A percentile compares a stretch with the other conserved stretches of the same genome.
phyloP scores from a whole-genome alignment of 306 rosid genomes.

The Ormosia emarginata region DNA sequence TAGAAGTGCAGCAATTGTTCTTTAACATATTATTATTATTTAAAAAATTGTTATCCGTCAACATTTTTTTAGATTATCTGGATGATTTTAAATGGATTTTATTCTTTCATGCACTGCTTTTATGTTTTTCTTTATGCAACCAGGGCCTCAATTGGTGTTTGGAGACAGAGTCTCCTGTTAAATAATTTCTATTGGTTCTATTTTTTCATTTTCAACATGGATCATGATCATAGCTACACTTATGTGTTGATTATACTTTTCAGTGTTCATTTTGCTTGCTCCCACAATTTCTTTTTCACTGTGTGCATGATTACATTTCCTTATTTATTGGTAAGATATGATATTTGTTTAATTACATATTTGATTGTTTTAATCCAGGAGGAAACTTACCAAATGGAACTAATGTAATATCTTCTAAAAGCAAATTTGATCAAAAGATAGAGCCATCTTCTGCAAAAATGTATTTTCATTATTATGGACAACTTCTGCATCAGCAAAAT shows the following conservation, averaged over 20 bases:
- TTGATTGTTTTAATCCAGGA: constrained; percentile 38
- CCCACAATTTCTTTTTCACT: not conserved
- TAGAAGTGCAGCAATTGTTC: not conserved
- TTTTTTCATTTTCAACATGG: not conserved
- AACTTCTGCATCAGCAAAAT: constrained; percentile 86
- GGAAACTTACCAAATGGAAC: constrained; percentile 49
- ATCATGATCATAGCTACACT: not conserved
- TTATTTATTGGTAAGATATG: not conserved
- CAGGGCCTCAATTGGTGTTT: not conserved
- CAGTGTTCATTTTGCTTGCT: not conserved
- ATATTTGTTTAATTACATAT: not conserved
- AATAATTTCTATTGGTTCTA: not conserved
- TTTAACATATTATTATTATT: not conserved
- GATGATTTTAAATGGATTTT: not conserved
- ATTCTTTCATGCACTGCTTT: not conserved
- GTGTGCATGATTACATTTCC: not conserved
- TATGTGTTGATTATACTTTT: not conserved
- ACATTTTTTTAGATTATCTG: not conserved
- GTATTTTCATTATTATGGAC: constrained; percentile 92
- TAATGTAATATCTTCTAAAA: constrained; percentile 31
- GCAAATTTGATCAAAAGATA: constrained; percentile 81
- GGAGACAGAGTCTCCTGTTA: not conserved
- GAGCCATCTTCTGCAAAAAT: constrained; percentile 77
- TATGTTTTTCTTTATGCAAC: not conserved
- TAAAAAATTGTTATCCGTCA: not conserved